Conservation (phyloP, 345 rosid species). For the Populus euphratica region DNA sequence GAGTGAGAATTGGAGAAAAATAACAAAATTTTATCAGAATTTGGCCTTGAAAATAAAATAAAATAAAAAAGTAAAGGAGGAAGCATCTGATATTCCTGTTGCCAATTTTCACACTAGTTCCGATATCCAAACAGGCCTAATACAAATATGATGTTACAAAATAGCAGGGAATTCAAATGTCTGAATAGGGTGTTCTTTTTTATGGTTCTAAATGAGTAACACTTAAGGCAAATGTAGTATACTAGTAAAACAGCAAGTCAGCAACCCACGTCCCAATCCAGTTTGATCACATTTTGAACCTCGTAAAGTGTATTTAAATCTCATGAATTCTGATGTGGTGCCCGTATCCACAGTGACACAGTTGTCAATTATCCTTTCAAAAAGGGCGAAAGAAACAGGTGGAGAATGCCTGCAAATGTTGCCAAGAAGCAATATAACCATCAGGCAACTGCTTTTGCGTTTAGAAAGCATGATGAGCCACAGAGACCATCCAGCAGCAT, state of each 20-base stretch:
- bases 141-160: background rate
- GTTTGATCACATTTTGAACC: background rate
- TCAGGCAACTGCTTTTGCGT: background rate
- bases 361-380: background rate
- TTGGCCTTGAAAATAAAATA: background rate
- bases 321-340: background rate
- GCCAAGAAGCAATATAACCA: background rate
- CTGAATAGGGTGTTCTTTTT: background rate
- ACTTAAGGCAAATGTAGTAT: background rate
- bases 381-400: background rate
- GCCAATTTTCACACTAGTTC: background rate
- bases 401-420: background rate
- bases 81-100: background rate
- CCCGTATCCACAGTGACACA: background rate
- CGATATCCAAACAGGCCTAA: background rate
- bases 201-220: background rate
- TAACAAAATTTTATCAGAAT: background rate
- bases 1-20: background rate
- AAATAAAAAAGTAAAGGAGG: too few relatives aligned
- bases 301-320: background rate
- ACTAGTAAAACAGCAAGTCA: background rate
- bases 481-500: background rate
- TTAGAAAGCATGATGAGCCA: background rate
- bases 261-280: background rate
- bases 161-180: background rate